These are phyloP conservation scores for Coemansia sp. DNA, from an alignment of 371 early-diverging fungal genomes.

Conservation along the genomic window DNA sequence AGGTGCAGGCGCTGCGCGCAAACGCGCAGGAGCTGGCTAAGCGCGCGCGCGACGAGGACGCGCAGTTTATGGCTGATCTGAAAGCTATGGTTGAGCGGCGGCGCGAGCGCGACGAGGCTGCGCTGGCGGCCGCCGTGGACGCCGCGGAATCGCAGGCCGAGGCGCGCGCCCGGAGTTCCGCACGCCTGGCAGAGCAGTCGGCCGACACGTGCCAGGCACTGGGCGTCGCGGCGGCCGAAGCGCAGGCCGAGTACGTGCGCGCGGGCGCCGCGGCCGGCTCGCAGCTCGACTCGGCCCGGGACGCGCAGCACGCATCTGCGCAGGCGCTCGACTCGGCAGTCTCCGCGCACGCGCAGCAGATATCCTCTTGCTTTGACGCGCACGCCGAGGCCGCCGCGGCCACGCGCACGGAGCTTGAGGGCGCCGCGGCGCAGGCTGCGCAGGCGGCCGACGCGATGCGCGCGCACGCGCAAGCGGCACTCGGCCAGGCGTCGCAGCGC, in stretches of 20 bases:
- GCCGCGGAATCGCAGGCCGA: background rate
- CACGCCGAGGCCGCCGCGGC: background rate
- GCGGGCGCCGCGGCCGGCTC: background rate
- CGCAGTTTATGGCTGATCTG: background rate
- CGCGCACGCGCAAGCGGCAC: background rate
- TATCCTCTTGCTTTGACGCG: background rate
- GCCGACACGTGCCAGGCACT: background rate
- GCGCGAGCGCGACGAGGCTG: conserved; percentile 7
- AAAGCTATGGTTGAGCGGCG: background rate
- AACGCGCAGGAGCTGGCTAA: conserved; percentile 2
- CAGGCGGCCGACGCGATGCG: background rate
- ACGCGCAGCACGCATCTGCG: background rate
- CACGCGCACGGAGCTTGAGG: background rate
- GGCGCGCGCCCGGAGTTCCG: background rate
- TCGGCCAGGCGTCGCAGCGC: background rate
- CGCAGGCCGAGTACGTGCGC: background rate
- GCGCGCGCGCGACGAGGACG: background rate
- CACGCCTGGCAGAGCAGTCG: background rate
- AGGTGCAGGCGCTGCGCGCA: conserved; percentile 2
- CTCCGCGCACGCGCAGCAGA: too few relatives aligned
- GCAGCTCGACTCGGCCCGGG: background rate
- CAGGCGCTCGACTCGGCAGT: background rate
- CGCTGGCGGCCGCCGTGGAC: background rate
- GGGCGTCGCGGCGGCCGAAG: background rate
- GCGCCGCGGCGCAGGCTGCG: background rate